Evolutionary conservation across 2,329 filamentous ascomycete species (phyloP), one percentile per base, ranked within the genome.

Genomic region (Immersiporthe knoxdaviesiana): DNA sequence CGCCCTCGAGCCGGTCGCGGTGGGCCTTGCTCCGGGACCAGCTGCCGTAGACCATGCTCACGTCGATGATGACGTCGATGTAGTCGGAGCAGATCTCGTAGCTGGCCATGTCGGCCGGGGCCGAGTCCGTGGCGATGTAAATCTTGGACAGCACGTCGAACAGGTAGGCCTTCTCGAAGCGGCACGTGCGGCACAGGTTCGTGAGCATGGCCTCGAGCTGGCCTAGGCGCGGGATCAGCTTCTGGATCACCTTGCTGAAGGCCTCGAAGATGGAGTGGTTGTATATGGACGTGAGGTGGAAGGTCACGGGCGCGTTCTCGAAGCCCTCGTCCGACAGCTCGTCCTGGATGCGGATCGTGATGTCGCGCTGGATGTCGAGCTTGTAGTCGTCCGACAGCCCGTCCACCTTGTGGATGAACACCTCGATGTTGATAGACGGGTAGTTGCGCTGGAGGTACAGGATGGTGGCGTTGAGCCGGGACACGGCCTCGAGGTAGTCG

Each of bases 21-120:
- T 88, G 87, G 27, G 84, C 81, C 32, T 85, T 81, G 37, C 84
- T 84, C 10, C 88, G 84, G 63, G 84, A 81, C 87, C 90, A 98
- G 60, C 84, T 87, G 67, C 94, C 95, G 77, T 97, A 99, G 52
- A 99, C 91, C 77, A 98, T 95, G 37, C 93, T 96, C 66, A 98
- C 92, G 78, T 99, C 96, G 69, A 98, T 95, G 72, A 99, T 97
- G 71, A 98, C 94, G 79, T 99, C 96, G 74, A 99, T 97, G 78
- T 97, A 98, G 78, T 99, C 96, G 63, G 93, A 97, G 82, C 96
- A 99, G 77, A 98, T 97, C 82, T 98, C 96, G 79, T 99, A 99
- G 78, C 92, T 95, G 56, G 92, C 92, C 86, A 97, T 96, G 77
- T 98, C 95, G 41, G 95, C 93, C 0, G 95, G 95, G 52, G 92